Evolutionary conservation across 179 eudicot genomes (phyloP), one percentile per base, ranked within the genome.

Genomic region (Carnegiea gigantea): DNA sequence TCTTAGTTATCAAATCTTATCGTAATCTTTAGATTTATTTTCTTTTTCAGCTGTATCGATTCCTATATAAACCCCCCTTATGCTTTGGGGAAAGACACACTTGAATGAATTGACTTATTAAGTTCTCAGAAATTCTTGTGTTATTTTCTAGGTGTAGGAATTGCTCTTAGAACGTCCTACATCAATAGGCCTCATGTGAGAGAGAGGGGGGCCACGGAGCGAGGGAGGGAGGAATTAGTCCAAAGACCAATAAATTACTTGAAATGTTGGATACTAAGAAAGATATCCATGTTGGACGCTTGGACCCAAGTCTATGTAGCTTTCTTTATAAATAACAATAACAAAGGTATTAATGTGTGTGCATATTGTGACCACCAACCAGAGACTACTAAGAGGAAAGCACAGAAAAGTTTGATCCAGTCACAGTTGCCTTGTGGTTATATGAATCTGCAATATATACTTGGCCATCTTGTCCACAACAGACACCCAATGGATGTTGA

Each of bases 401-500:
- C 40, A 38, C 14, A 79, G 40, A 26, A 36, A 36, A 0, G 17
- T 72, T 44, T 17, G 30, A 84, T 68, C 70, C 33, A 78, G 71
- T 60, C 73, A 40, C 40, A 70, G n/a, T 40, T 87, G 94, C 99
- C 98, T 96, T 96, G 90, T 96, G 99, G 83, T 96, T 96, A 83
- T 96, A 96, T 72, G 99, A 94, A 87, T 96, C 99, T 75, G 99
- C 93, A 24, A 96, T 77, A 83, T 94, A 96, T 62, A 96, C 88
- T 82, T 90, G 93, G 79, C 95, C 98, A 88, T 89, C 89, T 59
- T 90, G 91, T 84, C 92, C 93, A 82, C 91, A 88, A 75, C 91
- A 88, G 73, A 96, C 91, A 67, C 99, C 99, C 83, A 96, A 82
- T 68, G 99, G 97, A 88, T 96, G 99, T 86, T 94, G 98, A 81